These are phyloP conservation scores for Talaromyces verruculosus DNA, from an alignment of 2,329 filamentous ascomycete species.

Conservation along the genomic window DNA sequence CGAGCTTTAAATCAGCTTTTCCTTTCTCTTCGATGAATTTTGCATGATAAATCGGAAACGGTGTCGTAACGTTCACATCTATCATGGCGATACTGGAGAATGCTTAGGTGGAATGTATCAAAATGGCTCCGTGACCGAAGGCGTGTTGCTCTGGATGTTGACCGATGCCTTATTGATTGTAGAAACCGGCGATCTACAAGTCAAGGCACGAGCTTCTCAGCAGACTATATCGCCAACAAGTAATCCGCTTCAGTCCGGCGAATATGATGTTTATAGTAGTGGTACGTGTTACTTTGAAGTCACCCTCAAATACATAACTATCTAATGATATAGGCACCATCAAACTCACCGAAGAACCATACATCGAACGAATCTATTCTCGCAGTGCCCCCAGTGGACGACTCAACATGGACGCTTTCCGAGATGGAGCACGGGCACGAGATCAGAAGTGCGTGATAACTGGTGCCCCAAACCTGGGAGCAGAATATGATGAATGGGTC, in stretches of 20 bases:
- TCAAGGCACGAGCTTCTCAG: neutral
- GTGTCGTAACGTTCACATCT: neutral
- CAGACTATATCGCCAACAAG: neutral
- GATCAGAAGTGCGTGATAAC: neutral
- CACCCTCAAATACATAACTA: neutral
- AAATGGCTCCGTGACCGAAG: neutral
- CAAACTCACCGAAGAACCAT: neutral
- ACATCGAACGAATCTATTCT: neutral
- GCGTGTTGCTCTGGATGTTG: neutral
- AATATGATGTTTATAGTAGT: neutral
- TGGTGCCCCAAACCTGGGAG: neutral
- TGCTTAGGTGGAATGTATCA: neutral
- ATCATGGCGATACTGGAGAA: neutral
- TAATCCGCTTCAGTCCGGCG: neutral
- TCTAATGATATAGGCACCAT: neutral
- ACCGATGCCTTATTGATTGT: neutral
- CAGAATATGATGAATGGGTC: neutral
- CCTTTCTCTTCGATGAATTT: neutral
- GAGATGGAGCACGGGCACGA: neutral
- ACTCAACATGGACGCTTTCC: neutral
- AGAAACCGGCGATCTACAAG: neutral
- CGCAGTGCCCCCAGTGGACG: neutral
- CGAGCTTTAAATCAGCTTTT: neutral
- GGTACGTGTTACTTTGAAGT: neutral
- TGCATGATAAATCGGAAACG: neutral